Percentiles rank a stretch among this genome's conserved stretches.
These are phyloP conservation scores for Aschersonia sp. DNA, from an alignment of 2,329 filamentous ascomycete species.

Conservation along the genomic window DNA sequence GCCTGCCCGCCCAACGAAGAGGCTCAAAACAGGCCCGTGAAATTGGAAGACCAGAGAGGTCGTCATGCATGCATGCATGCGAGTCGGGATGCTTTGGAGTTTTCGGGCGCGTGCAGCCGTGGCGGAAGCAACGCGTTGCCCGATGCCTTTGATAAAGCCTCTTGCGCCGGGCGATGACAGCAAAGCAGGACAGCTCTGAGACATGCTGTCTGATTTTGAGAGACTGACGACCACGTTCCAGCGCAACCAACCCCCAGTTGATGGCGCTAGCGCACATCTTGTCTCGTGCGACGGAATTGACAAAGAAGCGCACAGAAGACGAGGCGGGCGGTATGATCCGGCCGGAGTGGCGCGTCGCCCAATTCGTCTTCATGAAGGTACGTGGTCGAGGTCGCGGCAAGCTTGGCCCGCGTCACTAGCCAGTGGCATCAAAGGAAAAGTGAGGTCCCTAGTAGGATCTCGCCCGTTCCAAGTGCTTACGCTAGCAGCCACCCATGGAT, in stretches of 20 bases:
- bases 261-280: no score
- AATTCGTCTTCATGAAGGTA: conserved; percentile 2
- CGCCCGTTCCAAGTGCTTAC: no score
- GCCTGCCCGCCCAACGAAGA: not conserved
- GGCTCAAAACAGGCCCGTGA: not conserved
- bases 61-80: no score
- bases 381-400: not conserved
- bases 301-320: not conserved
- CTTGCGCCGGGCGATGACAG: no score
- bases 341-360: no score
- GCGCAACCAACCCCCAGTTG: not conserved
- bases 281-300: not conserved
- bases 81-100: no score
- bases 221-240: not conserved
- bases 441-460: not conserved
- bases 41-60: not conserved
- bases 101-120: no score
- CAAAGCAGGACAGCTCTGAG: no score
- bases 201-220: no score
- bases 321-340: not conserved
- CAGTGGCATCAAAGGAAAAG: not conserved
- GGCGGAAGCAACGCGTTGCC: no score
- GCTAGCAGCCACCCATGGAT: no score
- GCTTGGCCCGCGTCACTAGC: not conserved
- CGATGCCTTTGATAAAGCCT: no score